Conservation (phyloP, 2,329 filamentous ascomycete species). For the Lasiodiplodia sp. region DNA sequence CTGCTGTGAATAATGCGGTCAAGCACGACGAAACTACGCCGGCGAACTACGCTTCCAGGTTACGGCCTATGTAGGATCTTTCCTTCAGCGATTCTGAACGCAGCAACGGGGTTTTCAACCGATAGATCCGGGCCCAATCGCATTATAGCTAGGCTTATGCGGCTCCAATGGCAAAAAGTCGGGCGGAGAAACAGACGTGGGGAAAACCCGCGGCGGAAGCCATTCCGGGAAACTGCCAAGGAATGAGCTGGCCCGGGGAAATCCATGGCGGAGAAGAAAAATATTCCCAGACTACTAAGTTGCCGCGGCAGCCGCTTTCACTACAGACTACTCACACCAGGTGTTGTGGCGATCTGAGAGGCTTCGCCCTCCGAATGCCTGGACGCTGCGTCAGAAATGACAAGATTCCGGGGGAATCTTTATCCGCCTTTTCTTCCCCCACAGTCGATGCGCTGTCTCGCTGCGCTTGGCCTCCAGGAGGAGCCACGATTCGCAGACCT, state of each 20-base stretch:
- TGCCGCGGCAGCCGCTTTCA: background rate
- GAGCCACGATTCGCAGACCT: background rate
- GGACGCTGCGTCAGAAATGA: background rate
- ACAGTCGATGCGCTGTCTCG: background rate
- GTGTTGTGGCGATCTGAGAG: background rate
- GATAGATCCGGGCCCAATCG: too few relatives aligned
- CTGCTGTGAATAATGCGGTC: too few relatives aligned
- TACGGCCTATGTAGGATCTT: too few relatives aligned
- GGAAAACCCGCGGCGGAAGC: too few relatives aligned
- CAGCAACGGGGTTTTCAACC: too few relatives aligned
- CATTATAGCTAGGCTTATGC: too few relatives aligned
- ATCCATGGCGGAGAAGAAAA: background rate
- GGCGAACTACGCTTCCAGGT: too few relatives aligned
- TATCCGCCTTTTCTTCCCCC: background rate
- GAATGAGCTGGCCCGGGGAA: background rate
- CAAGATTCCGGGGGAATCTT: background rate
- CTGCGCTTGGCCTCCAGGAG: background rate
- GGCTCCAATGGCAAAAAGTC: too few relatives aligned
- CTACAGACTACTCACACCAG: background rate
- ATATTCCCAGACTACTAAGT: background rate
- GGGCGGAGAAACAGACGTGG: too few relatives aligned
- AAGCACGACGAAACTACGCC: too few relatives aligned
- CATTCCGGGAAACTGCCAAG: too few relatives aligned
- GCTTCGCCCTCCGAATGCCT: conserved; percentile 1
- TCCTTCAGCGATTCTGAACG: too few relatives aligned